Evolutionary conservation across 306 rosid species (phyloP).

Genomic region (Calophaca sinica): DNA sequence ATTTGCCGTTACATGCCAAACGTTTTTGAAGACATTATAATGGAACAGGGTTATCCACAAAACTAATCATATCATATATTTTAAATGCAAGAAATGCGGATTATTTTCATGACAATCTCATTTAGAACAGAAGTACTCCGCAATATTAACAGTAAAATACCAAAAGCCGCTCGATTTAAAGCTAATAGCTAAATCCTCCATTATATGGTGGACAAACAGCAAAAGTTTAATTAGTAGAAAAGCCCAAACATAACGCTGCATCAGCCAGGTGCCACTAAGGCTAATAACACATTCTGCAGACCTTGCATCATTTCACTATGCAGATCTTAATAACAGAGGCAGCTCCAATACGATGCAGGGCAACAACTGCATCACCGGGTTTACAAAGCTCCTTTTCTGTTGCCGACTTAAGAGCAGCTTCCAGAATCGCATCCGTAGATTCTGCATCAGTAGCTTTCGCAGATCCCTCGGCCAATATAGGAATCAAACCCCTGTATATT

Average conservation of each 20-base stretch:
- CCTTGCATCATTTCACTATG: conserved; percentile 61
- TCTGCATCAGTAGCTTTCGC: conserved; percentile 99
- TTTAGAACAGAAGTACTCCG: neutral
- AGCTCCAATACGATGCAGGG: conserved; percentile 86
- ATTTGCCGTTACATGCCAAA: neutral
- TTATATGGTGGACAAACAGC: conserved; percentile 46
- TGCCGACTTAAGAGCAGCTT: conserved; percentile 91
- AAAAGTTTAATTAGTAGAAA: conserved; percentile 25
- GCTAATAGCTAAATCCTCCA: conserved; percentile 41
- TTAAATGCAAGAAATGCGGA: conserved; percentile 7
- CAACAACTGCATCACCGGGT: conserved; percentile 91
- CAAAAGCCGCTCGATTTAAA: conserved; percentile 37
- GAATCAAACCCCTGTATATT: conserved; percentile 91
- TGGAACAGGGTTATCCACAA: no score
- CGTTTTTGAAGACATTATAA: no score
- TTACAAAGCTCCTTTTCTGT: conserved; percentile 69
- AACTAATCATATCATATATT: neutral
- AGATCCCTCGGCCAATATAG: conserved; percentile 91
- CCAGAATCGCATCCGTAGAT: conserved; percentile 90
- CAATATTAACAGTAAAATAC: conserved; percentile 19
- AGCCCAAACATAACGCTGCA: conserved; percentile 37
- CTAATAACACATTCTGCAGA: conserved; percentile 34
- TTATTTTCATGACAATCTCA: conserved; percentile 40
- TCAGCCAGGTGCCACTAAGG: conserved; percentile 28
- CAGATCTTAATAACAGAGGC: conserved; percentile 97